Evolutionary conservation across 352 stramenopile species (phyloP), one percentile per base, ranked within the genome.

Genomic region (Blastocystis sp.): DNA sequence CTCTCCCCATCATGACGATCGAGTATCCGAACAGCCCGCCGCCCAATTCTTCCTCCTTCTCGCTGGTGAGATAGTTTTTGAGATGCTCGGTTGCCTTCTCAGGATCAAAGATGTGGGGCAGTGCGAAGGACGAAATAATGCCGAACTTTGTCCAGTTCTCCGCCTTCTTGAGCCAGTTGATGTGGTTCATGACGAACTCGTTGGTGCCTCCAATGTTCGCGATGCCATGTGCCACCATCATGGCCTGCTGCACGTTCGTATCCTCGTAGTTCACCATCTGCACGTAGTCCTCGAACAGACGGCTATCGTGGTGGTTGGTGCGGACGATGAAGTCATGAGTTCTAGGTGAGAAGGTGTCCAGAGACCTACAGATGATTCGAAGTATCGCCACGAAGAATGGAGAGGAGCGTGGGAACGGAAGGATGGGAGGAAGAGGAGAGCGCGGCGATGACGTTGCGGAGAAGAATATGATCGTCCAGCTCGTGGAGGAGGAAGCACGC

Each of bases 91-190:
- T 91, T 26, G 99, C 91, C 87, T 96, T 97, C 96, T 98, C 98
- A 90, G 94, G 97, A 91, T 98, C 96, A 79, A 96, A 95, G 79
- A 98, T 94, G 90, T 99, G 97, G 97, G 99, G 94, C 47, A 99
- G 96, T 79, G 97, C 97, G n/a, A 99, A 93, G 82, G 94, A 98
- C 20, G 96, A 96, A 5, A 96, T 98, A 26, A 97, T 96, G 6
- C 95, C 98, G 90, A 99, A 99, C 92, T 99, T 98, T 70, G 96
- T 96, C 97, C 97, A 99, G 93, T 98, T 98, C 73, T 94, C 97
- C 8, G 97, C 96, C 90, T 98, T 98, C 34, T 95, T 97, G 87
- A 99, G 95, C 96, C 97, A 99, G 87, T 99, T 96, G 15, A 98
- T 93, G 93, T 99, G 98, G 89, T 99, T 95, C 89, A 99, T 91